Conservation (phyloP, 768 basidiomycete species). For the Lactarius tabidus region DNA sequence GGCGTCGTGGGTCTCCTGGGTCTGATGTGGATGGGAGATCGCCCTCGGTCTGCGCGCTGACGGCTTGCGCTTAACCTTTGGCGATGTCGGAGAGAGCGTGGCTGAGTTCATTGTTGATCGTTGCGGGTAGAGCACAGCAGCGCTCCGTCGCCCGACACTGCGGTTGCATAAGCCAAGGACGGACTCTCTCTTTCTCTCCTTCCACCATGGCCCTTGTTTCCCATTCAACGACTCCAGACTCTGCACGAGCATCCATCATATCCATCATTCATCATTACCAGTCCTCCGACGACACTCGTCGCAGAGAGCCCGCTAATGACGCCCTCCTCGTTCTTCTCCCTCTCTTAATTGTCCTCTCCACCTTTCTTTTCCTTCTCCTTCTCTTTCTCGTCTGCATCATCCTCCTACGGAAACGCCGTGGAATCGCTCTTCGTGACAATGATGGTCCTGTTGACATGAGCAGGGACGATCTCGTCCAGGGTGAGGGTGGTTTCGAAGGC, state of each 20-base stretch:
- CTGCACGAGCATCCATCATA: background rate
- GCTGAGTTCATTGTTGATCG: slow-evolving; percentile 37
- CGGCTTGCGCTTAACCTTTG: slow-evolving; percentile 49
- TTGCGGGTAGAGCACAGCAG: background rate
- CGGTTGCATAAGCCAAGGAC: background rate
- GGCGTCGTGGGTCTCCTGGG: slow-evolving; percentile 61
- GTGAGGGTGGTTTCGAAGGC: slow-evolving; percentile 90
- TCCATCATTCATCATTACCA: slow-evolving; percentile 9
- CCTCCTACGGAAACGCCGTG: slow-evolving; percentile 70
- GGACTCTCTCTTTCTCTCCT: background rate
- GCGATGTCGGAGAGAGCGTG: slow-evolving; percentile 50
- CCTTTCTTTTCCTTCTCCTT: slow-evolving; percentile 88
- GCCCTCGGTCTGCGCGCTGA: slow-evolving; percentile 58
- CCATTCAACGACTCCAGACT: background rate
- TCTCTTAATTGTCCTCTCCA: slow-evolving; percentile 88
- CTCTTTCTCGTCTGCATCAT: slow-evolving; percentile 89
- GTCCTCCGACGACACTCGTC: slow-evolving; percentile 15
- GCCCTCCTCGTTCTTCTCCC: slow-evolving; percentile 86
- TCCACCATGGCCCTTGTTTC: slow-evolving; percentile 1
- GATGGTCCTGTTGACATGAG: slow-evolving; percentile 94
- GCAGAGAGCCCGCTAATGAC: slow-evolving; percentile 41
- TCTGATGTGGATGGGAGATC: slow-evolving; percentile 48
- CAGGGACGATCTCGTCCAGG: slow-evolving; percentile 83
- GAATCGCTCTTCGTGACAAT: slow-evolving; percentile 75
- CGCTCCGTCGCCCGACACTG: background rate